A percentile compares a stretch with the other conserved stretches of the same genome.
Conservation (phyloP, 1,284 basidiomycete genomes). For the Leccinum cinnamomeum region DNA sequence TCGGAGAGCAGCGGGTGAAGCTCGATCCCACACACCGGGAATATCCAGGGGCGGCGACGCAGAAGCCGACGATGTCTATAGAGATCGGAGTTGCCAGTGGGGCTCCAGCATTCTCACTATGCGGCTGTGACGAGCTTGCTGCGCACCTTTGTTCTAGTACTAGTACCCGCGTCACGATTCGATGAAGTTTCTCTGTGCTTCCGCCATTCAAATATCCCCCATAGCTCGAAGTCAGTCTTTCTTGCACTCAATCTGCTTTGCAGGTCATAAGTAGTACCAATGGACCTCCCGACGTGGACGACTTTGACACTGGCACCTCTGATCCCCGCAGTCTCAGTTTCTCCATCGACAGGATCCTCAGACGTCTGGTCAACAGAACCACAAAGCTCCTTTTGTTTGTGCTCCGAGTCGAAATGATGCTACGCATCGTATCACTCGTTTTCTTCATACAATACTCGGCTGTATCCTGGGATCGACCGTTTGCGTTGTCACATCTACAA, state of each 20-base stretch:
- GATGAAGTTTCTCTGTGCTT: slow-evolving; percentile 38
- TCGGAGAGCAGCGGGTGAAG: no score
- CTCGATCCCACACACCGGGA: no score
- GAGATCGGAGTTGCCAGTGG: no score
- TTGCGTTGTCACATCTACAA: slow-evolving; percentile 25
- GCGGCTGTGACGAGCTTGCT: neutral
- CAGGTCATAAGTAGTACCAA: slow-evolving; percentile 51
- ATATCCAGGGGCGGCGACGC: no score
- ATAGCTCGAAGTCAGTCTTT: slow-evolving; percentile 40
- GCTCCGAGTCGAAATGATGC: slow-evolving; percentile 34
- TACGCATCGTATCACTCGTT: slow-evolving; percentile 29
- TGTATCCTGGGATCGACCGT: slow-evolving; percentile 44
- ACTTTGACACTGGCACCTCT: slow-evolving; percentile 21
- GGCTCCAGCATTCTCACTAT: no score
- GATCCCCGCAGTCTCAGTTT: slow-evolving; percentile 33
- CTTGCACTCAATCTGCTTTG: slow-evolving; percentile 48
- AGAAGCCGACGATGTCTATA: no score
- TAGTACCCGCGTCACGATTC: slow-evolving; percentile 23
- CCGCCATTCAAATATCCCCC: slow-evolving; percentile 32
- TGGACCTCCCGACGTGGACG: slow-evolving; percentile 39
- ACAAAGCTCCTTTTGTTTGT: slow-evolving; percentile 39
- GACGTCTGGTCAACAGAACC: slow-evolving; percentile 36
- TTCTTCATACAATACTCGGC: slow-evolving; percentile 35
- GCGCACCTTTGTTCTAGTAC: slow-evolving; percentile 19
- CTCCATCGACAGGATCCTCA: slow-evolving; percentile 50